Evolutionary conservation across 495 filamentous ascomycete genomes (phyloP).

Genomic region (Copromyces sp.): DNA sequence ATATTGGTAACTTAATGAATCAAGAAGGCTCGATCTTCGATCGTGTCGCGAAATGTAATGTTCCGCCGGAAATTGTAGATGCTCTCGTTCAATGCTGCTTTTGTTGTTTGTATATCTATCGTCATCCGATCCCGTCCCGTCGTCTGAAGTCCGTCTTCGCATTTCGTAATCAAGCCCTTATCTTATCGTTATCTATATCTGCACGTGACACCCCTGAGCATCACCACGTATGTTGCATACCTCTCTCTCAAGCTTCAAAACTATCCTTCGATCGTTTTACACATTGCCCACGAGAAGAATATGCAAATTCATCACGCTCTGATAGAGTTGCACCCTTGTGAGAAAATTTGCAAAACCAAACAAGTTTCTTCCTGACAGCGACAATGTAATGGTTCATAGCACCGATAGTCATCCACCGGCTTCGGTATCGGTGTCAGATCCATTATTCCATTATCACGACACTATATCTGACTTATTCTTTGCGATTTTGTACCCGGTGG

Average conservation of each 20-base stretch:
- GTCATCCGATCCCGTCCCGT: background rate
- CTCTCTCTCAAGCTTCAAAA: background rate
- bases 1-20: no score
- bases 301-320: background rate
- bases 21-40: no score
- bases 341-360: background rate
- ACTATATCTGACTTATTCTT: no score
- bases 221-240: background rate
- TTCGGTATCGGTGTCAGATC: background rate
- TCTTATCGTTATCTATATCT: background rate
- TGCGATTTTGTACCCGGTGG: no score
- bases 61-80: background rate
- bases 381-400: background rate
- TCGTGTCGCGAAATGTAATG: background rate
- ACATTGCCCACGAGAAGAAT: background rate
- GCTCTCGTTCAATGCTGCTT: background rate
- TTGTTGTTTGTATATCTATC: background rate
- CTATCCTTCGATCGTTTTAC: background rate
- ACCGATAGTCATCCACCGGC: background rate
- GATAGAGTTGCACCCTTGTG: no score
- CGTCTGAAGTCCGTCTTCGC: background rate
- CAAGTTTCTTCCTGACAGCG: background rate
- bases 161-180: background rate
- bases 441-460: no score
- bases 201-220: background rate